phyloP scores from a whole-genome alignment of 2,329 filamentous ascomycete genomes.

The Trichoderma koningii region DNA sequence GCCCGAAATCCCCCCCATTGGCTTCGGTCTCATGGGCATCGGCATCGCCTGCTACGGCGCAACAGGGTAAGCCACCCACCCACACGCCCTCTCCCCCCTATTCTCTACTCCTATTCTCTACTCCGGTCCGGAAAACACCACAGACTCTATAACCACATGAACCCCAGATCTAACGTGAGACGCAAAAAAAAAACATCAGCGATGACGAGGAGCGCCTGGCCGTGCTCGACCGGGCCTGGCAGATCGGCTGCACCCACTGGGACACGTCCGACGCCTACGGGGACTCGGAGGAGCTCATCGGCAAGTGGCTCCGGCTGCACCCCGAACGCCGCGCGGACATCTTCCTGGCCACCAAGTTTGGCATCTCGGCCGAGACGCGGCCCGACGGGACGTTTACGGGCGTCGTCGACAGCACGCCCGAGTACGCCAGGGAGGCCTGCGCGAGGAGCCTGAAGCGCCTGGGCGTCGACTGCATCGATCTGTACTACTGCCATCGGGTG shows the following conservation, averaged over 20 bases:
- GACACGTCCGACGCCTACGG: slow-evolving; percentile 52
- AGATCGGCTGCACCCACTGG: slow-evolving; percentile 55
- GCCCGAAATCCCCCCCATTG: slow-evolving; percentile 52
- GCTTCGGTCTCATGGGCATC: slow-evolving; percentile 58
- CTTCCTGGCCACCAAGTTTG: slow-evolving; percentile 51
- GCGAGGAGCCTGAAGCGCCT: slow-evolving; percentile 49
- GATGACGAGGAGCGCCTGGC: slow-evolving; percentile 50
- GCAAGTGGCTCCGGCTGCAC: slow-evolving; percentile 50
- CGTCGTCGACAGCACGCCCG: slow-evolving; percentile 11
- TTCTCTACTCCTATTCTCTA: too few relatives aligned
- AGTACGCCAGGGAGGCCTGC: slow-evolving; percentile 30
- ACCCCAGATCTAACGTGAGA: not conserved
- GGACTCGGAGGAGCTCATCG: slow-evolving; percentile 51
- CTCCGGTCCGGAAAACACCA: not conserved
- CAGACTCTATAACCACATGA: not conserved
- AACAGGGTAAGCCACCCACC: slow-evolving; percentile 29
- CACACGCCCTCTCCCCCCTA: too few relatives aligned
- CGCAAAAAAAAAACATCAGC: not conserved
- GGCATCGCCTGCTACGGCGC: slow-evolving; percentile 43
- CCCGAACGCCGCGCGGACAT: slow-evolving; percentile 52
- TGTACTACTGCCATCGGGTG: slow-evolving; percentile 57
- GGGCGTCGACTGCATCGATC: slow-evolving; percentile 55
- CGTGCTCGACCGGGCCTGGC: slow-evolving; percentile 54
- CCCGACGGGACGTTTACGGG: not conserved
- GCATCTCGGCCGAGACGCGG: slow-evolving; percentile 28